Conservation (phyloP, 2,329 filamentous ascomycete species). For the Parastagonospora nodorum region DNA sequence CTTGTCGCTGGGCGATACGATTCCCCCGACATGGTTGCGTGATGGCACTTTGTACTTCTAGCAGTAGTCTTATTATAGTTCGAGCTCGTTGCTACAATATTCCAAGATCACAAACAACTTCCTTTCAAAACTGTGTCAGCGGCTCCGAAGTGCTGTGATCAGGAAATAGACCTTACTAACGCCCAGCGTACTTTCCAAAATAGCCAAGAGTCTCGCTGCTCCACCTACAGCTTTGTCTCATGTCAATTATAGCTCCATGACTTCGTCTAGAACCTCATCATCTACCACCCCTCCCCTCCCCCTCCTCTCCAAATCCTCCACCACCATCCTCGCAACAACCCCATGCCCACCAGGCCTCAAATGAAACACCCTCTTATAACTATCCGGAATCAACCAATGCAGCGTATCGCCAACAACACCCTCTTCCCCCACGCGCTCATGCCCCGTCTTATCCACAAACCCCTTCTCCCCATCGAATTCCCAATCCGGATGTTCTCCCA, state of each 20-base stretch:
- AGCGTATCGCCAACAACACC: slow-evolving; percentile 27
- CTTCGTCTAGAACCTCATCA: background rate
- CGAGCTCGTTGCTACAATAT: no score
- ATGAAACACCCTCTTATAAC: slow-evolving; percentile 40
- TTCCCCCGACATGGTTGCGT: no score
- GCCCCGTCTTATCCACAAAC: slow-evolving; percentile 25
- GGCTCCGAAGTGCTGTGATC: no score
- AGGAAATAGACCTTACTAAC: no score
- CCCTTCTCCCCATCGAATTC: slow-evolving; percentile 29
- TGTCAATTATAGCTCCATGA: slow-evolving; percentile 1
- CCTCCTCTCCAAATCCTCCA: slow-evolving; percentile 21
- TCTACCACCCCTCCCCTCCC: background rate
- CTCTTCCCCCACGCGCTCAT: slow-evolving; percentile 5
- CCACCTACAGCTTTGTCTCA: no score
- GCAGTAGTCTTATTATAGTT: no score
- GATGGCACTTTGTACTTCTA: no score
- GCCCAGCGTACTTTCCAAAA: no score
- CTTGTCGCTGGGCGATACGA: no score
- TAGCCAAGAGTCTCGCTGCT: no score
- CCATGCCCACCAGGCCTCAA: slow-evolving; percentile 29
- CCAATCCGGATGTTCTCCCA: slow-evolving; percentile 34
- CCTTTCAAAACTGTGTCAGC: no score
- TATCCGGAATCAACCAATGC: slow-evolving; percentile 38
- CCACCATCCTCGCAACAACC: slow-evolving; percentile 27
- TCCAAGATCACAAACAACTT: no score